Evolutionary conservation across 2,329 filamentous ascomycete genomes (phyloP), one percentile per base, ranked within the genome.

Genomic region (Colletotrichum lupini): DNA sequence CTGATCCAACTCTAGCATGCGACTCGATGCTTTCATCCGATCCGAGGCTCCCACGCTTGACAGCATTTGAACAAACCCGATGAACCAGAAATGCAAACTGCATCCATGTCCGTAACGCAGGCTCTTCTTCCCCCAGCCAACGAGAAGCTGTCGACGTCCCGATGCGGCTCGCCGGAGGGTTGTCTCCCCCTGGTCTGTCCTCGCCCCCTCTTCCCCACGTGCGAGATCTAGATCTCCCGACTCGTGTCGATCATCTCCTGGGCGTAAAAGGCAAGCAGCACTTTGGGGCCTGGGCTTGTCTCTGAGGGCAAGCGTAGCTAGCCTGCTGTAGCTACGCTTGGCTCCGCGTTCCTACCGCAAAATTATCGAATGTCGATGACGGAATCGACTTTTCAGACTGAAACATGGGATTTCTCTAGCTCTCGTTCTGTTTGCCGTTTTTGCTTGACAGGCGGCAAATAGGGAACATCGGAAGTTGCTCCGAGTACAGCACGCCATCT

Each of bases 401-500:
- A 74, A 74, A 74, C 72, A 74, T 74, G 72, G 72, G 63, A 72
- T 74, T 74, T 68, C 59, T 32, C 58, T 19, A 35, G 53, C 26
- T 58, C 57, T 69, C 35, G 32, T 46, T 52, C 67, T 28, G 24
- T 52, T 57, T 53, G 19, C 35, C 22, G 4, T 57, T 42, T 16
- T 19, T 28, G 53, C 22, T 19, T 5, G 16, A 56, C 24, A 24
- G 32, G 49, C 16, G 32, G n/a, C 12, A 22, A 26, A 30, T 37
- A 24, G 30, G 56, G 49, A 64, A 55, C 28, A 16, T 55, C 70
- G 59, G 59, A 59, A 35, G 42, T 16, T 26, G 24, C 66, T 65
- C 66, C 59, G 59, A 70, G 19, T 32, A 19, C 37, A 73, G 66
- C 66, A 70, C 66, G 67, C 66, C 24, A 73, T 73, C 46, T 35